phyloP scores from a whole-genome alignment of 1,284 basidiomycete genomes.

The Flammula alnicola region DNA sequence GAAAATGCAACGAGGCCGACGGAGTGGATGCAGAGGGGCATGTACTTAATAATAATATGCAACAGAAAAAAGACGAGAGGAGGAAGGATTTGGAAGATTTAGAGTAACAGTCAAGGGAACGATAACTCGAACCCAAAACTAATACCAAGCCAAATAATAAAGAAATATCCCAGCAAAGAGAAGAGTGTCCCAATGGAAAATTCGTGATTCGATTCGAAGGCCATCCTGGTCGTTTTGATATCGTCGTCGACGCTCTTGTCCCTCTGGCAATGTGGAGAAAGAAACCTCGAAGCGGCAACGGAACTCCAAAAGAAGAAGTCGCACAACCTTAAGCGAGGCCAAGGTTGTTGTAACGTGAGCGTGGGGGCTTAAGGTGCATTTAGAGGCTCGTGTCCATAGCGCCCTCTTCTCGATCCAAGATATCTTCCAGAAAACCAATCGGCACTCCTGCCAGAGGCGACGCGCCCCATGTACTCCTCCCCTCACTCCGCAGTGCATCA shows the following conservation, averaged over 20 bases:
- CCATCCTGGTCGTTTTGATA: background rate
- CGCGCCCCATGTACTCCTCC: slow-evolving; percentile 58
- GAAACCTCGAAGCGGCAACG: slow-evolving; percentile 15
- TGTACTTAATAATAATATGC: slow-evolving; percentile 19
- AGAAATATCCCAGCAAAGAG: slow-evolving; percentile 6
- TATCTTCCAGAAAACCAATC: slow-evolving; percentile 63
- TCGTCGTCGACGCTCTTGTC: slow-evolving; percentile 8
- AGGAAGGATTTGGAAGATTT: slow-evolving; percentile 2
- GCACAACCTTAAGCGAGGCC: slow-evolving; percentile 9
- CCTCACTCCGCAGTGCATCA: slow-evolving; percentile 40
- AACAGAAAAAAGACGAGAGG: slow-evolving; percentile 16
- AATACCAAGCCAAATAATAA: slow-evolving; percentile 7
- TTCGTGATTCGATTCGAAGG: slow-evolving; percentile 5
- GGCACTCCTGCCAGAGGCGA: slow-evolving; percentile 68
- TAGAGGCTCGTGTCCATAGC: slow-evolving; percentile 46
- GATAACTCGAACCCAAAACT: slow-evolving; percentile 6
- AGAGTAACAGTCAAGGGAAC: background rate
- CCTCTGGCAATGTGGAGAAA: slow-evolving; percentile 18
- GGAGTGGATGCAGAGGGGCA: slow-evolving; percentile 8
- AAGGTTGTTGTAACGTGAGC: no score
- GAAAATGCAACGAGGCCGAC: slow-evolving; percentile 8
- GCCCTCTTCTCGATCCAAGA: slow-evolving; percentile 50
- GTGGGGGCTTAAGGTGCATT: slow-evolving; percentile 7
- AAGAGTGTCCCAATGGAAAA: slow-evolving; percentile 9
- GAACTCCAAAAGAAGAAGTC: slow-evolving; percentile 11